A percentile compares a stretch with the other conserved stretches of the same genome.
phyloP scores from a whole-genome alignment of 257 asterid species.

The Solanum pennellii region DNA sequence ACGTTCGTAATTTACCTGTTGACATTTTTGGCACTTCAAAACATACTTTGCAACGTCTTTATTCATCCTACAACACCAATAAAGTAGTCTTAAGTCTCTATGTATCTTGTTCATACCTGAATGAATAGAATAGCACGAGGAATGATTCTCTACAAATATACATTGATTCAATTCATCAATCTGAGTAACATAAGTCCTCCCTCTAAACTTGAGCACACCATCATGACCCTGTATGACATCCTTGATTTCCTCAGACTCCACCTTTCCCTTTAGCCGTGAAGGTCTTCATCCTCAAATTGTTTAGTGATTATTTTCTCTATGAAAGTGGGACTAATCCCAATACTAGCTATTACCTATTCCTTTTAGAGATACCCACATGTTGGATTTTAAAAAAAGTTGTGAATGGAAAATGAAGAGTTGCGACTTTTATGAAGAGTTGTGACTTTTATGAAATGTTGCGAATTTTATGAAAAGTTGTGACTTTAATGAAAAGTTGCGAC shows the following conservation, averaged over 20 bases:
- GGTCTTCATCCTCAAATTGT: not conserved
- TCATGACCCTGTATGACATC: not conserved
- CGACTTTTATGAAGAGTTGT: no score
- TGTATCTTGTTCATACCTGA: no score
- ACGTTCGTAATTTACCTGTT: no score
- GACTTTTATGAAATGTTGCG: no score
- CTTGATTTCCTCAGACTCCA: not conserved
- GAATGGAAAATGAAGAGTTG: no score
- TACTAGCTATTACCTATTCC: not conserved
- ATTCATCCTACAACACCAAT: not conserved
- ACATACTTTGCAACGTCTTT: not conserved
- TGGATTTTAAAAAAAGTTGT: no score
- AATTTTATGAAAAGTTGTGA: no score
- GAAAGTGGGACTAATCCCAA: not conserved
- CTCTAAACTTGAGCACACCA: not conserved
- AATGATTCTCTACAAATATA: not conserved
- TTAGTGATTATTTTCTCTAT: not conserved
- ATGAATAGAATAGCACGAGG: not conserved
- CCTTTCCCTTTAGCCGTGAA: not conserved
- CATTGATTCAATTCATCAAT: no score
- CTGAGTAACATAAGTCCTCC: not conserved
- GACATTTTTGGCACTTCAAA: no score
- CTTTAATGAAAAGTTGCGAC: no score
- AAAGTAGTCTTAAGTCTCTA: not conserved
- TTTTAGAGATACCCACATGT: not conserved